These are phyloP conservation scores for Neoarthrinium moseri DNA, from an alignment of 2,329 filamentous ascomycete species.

Conservation along the genomic window DNA sequence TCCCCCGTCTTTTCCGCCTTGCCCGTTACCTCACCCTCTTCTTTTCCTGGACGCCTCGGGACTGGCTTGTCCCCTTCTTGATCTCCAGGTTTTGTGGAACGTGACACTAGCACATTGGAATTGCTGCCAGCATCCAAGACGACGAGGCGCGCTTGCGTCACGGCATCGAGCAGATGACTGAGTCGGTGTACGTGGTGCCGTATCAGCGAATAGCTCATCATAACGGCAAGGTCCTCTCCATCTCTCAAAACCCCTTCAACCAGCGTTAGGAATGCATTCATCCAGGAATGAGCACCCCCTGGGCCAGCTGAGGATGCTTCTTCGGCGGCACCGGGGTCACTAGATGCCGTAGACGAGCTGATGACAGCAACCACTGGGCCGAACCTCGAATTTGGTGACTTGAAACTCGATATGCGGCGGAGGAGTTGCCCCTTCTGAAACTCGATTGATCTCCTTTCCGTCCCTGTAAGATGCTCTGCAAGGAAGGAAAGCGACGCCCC, in stretches of 20 bases:
- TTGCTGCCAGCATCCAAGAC: constrained; percentile 52
- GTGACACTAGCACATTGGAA: constrained; percentile 46
- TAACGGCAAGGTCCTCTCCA: constrained; percentile 58
- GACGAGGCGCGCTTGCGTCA: constrained; percentile 51
- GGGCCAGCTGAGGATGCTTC: constrained; percentile 5
- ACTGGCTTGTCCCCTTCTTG: no score
- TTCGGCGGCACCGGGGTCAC: constrained; percentile 4
- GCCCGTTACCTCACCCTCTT: neutral
- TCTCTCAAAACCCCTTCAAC: constrained; percentile 57
- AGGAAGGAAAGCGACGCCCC: constrained; percentile 39
- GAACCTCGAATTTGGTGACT: constrained; percentile 47
- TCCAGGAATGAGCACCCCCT: constrained; percentile 45
- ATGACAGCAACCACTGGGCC: constrained; percentile 42
- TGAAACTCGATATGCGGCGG: constrained; percentile 40
- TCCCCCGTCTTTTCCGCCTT: constrained; percentile 9
- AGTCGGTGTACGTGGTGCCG: constrained; percentile 51
- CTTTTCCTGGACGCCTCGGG: neutral
- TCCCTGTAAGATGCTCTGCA: constrained; percentile 26
- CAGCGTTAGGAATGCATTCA: constrained; percentile 53
- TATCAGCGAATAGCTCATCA: constrained; percentile 55
- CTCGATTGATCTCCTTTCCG: constrained; percentile 38
- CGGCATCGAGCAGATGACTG: constrained; percentile 47
- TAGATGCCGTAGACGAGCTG: constrained; percentile 13
- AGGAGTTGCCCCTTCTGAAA: constrained; percentile 47
- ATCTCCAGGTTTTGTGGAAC: constrained; percentile 4